Base-by-base conservation (phyloP, 1,284 basidiomycete genomes). In the Leccinum pachyderme region DNA sequence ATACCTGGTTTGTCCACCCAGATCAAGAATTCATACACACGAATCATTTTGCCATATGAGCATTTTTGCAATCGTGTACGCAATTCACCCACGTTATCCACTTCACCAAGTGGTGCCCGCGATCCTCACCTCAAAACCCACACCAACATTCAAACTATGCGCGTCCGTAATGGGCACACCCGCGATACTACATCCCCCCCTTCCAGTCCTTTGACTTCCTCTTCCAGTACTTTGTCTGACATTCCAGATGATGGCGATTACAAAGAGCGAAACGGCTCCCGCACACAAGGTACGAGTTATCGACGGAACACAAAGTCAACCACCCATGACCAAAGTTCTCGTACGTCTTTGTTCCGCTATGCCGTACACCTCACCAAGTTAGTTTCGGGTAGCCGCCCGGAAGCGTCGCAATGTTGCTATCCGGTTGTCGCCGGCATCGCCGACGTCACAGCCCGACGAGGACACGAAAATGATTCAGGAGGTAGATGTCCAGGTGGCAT, bases 21-120 rank as follows among this genome's bases (percentile, higher is more conserved):
- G 67, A 83, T 98, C 71, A 94, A 92, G 74, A 87, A 86, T 61
- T 93, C 95, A 4, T 99, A 98, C 73, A 81, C 81, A 54, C 86
- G 89, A 54, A 91, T 99, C 69, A 91, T 99, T 61, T 79, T 93
- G 32, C 97, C 96, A 7, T 99, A 94, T 67, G 96, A 99, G 68
- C 84, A 90, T 65, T 98, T 94, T 72, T 87, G 87, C 55, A 84
- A 87, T 52, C 82, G 86, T 47, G 88, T 89, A 43, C 83, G 86
- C 61, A 86, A 81, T 62, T 84, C 83, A 28, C 80, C 86, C 18
- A 71, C 72, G 12, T 63, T 78, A 49, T 77, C 83, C 13, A 67
- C 76, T 54, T 63, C 72, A 67, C 76, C 63, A 61, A 72, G 49
- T 53, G 65, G 41, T 11, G 56, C 49, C 56, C 74, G 64, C 68